These are phyloP conservation scores for Bombardia bombarda DNA, from an alignment of 495 filamentous ascomycete species.

Conservation along the genomic window DNA sequence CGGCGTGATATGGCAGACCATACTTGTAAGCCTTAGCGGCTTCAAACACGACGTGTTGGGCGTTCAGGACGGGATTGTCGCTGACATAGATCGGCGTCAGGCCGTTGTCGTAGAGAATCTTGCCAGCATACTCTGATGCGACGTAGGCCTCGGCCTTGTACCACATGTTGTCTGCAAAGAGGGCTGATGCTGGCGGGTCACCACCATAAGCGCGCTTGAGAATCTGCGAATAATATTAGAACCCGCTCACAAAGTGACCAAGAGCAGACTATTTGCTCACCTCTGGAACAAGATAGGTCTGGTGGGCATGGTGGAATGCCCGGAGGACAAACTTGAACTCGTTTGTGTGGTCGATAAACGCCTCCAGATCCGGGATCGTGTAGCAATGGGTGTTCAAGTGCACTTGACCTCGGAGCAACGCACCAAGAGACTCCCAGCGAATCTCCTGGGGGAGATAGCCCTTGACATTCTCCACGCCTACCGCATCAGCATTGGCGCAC, in stretches of 20 bases:
- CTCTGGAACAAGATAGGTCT: constrained; percentile 54
- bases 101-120: constrained; percentile 51
- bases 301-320: constrained; percentile 59
- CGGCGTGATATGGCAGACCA: constrained; percentile 51
- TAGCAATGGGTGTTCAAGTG: constrained; percentile 61
- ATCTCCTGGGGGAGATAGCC: constrained; percentile 46
- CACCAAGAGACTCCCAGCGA: constrained; percentile 49
- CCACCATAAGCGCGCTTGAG: constrained; percentile 43
- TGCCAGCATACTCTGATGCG: constrained; percentile 51
- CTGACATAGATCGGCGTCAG: constrained; percentile 44
- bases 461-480: constrained; percentile 28
- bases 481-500: constrained; percentile 43
- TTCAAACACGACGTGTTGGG: constrained; percentile 47
- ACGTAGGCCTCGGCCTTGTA: constrained; percentile 57
- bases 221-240: constrained; percentile 19
- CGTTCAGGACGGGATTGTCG: constrained; percentile 43
- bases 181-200: constrained; percentile 34
- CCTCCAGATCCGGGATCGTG: constrained; percentile 55
- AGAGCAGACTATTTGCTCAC: constrained; percentile 2
- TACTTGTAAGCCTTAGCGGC: constrained; percentile 54
- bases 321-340: constrained; percentile 55
- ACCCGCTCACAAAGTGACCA: not conserved
- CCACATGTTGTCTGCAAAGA: constrained; percentile 56
- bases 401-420: constrained; percentile 52
- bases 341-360: constrained; percentile 53